Conservation (phyloP, 768 basidiomycete genomes). For the Boletus coccyginus region DNA sequence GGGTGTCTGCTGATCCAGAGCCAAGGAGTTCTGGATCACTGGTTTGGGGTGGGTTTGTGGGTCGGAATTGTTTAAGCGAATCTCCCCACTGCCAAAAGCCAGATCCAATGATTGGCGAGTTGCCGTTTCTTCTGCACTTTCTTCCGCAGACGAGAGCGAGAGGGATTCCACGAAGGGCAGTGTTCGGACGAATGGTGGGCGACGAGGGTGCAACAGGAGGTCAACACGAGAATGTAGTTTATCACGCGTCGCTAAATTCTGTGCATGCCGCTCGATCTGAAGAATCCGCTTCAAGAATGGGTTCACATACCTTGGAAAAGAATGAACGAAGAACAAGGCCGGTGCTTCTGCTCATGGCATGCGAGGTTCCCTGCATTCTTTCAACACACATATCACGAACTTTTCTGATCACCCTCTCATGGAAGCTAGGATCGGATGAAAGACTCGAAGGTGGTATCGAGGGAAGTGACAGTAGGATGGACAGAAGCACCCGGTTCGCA, state of each 20-base stretch:
- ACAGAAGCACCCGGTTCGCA: conserved; percentile 54
- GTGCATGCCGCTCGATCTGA: conserved; percentile 1
- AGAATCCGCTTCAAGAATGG: not conserved
- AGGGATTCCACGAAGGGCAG: conserved; percentile 62
- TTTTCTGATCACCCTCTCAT: conserved; percentile 41
- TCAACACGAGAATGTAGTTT: conserved; percentile 45
- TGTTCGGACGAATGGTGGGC: conserved; percentile 71
- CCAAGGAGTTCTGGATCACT: not conserved
- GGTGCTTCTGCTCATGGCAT: conserved; percentile 59
- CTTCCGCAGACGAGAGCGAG: conserved; percentile 60
- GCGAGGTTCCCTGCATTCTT: conserved; percentile 52
- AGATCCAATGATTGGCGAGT: conserved; percentile 43
- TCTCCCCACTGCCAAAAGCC: conserved; percentile 13
- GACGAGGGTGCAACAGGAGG: conserved; percentile 71
- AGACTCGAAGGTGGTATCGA: conserved; percentile 52
- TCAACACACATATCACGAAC: conserved; percentile 49
- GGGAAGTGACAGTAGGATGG: conserved; percentile 55
- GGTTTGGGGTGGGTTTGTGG: not conserved
- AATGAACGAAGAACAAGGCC: conserved; percentile 51
- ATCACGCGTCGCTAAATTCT: conserved; percentile 17
- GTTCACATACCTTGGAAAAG: conserved; percentile 30
- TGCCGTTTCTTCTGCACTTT: conserved; percentile 59
- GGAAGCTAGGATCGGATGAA: conserved; percentile 52
- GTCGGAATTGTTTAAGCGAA: not conserved
- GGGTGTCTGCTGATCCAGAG: not conserved